phyloP scores from a whole-genome alignment of 2,329 filamentous ascomycete species.

The Chaetomium sp. region DNA sequence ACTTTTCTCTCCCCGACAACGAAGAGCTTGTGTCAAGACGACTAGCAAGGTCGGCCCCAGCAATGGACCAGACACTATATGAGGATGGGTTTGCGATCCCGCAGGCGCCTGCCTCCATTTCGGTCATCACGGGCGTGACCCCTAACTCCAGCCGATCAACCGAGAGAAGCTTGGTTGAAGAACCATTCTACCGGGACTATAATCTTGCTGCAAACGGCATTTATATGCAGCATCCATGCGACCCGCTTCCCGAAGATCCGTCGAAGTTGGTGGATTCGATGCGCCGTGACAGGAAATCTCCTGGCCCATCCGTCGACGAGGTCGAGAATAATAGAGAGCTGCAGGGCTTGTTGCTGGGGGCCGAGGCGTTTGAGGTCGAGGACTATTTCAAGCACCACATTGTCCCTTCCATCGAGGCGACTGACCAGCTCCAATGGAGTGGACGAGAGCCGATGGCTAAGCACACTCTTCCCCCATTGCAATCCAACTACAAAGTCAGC shows the following conservation, averaged over 20 bases:
- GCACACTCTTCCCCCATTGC: not conserved
- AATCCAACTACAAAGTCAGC: not conserved
- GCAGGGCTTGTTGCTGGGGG: not conserved
- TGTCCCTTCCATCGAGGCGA: not conserved
- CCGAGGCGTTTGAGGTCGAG: not conserved
- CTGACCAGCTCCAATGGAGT: not conserved
- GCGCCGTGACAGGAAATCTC: not conserved
- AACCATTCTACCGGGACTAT: not conserved
- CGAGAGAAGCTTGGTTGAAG: not conserved
- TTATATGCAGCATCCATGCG: not conserved
- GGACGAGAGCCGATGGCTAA: not conserved
- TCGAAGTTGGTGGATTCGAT: not conserved
- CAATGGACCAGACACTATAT: not conserved
- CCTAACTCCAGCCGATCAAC: not conserved
- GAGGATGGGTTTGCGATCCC: not conserved
- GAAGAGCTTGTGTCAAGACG: not conserved
- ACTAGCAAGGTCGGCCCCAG: not conserved
- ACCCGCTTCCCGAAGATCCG: not conserved
- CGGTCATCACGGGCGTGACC: not conserved
- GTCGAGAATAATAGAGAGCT: not conserved
- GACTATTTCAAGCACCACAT: not conserved
- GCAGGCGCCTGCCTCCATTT: not conserved
- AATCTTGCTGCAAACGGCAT: not conserved
- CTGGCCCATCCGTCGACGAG: not conserved
- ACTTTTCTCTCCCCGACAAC: not conserved